phyloP scores from a whole-genome alignment of 495 filamentous ascomycete species.

The Xylaria scruposa region DNA sequence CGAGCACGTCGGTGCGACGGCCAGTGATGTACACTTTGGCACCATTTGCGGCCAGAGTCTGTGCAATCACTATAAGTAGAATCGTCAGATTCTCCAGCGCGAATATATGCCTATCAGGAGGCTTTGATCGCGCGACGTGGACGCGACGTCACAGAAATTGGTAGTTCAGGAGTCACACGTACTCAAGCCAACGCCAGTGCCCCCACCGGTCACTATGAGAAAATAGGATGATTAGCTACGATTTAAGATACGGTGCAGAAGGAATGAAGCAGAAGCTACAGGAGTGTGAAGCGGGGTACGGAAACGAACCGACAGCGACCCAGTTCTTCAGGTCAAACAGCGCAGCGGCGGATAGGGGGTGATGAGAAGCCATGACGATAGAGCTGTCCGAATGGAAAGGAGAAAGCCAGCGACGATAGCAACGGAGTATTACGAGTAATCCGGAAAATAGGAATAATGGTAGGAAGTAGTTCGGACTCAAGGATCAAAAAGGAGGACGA shows the following conservation, averaged over 20 bases:
- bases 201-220: slow-evolving; percentile 61
- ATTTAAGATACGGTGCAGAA: not conserved
- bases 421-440: not conserved
- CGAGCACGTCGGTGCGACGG: slow-evolving; percentile 64
- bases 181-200: slow-evolving; percentile 62
- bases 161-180: slow-evolving; percentile 23
- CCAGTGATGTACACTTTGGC: slow-evolving; percentile 86
- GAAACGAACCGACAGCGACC: slow-evolving; percentile 38
- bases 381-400: not conserved
- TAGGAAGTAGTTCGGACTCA: not conserved
- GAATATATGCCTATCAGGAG: not conserved
- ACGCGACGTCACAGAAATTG: not conserved
- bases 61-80: slow-evolving; percentile 67
- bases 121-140: not conserved
- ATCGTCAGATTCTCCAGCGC: not conserved
- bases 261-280: not conserved
- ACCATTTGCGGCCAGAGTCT: slow-evolving; percentile 78
- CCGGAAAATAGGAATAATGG: not conserved
- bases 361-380: slow-evolving; percentile 31
- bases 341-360: slow-evolving; percentile 39
- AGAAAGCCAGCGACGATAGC: not conserved
- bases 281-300: not conserved
- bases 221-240: not conserved
- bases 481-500: slow-evolving; percentile 6
- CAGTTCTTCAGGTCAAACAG: slow-evolving; percentile 37